phyloP scores from a whole-genome alignment of 495 filamentous ascomycete genomes.

The Hypoxylon intermedium region DNA sequence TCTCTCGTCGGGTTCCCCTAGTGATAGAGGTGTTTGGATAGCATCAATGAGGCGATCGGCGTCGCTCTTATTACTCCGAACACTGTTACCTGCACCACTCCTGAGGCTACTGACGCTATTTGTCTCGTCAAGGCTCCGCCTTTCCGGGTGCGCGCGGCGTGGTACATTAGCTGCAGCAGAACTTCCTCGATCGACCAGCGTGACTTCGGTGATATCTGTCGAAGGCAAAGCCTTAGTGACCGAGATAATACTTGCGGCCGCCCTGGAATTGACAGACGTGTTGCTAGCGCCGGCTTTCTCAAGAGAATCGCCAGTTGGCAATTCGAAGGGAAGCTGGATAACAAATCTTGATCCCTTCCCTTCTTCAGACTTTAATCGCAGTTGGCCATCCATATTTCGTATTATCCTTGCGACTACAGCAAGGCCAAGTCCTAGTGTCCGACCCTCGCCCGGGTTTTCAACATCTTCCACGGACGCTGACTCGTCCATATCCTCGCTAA shows the following conservation, averaged over 20 bases:
- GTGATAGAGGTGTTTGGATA: conserved; percentile 66
- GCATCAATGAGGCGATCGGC: conserved; percentile 78
- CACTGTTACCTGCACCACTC: conserved; percentile 62
- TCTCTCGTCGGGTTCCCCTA: conserved; percentile 50
- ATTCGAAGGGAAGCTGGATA: conserved; percentile 71
- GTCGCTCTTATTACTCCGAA: conserved; percentile 67
- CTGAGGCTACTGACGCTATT: conserved; percentile 59
- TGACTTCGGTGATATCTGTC: conserved; percentile 59
- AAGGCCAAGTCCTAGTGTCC: conserved; percentile 79
- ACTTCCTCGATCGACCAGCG: conserved; percentile 59
- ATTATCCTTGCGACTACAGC: conserved; percentile 86
- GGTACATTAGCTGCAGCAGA: conserved; percentile 23
- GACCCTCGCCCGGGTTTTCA: conserved; percentile 42
- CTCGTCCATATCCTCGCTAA: conserved; percentile 66
- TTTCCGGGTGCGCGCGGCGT: conserved; percentile 24
- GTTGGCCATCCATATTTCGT: conserved; percentile 88
- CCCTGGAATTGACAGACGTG: conserved; percentile 19
- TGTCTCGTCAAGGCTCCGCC: conserved; percentile 50
- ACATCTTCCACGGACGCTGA: conserved; percentile 39
- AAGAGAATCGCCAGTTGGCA: conserved; percentile 58
- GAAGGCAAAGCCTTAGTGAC: conserved; percentile 44
- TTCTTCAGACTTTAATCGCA: conserved; percentile 85
- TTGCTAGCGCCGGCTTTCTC: conserved; percentile 26
- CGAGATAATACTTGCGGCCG: conserved; percentile 30
- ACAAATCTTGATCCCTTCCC: conserved; percentile 86